A percentile compares a stretch with the other conserved stretches of the same genome.
These are phyloP conservation scores for Aristolochia californica DNA, from an alignment of 164 flowering plant species.

Conservation along the genomic window DNA sequence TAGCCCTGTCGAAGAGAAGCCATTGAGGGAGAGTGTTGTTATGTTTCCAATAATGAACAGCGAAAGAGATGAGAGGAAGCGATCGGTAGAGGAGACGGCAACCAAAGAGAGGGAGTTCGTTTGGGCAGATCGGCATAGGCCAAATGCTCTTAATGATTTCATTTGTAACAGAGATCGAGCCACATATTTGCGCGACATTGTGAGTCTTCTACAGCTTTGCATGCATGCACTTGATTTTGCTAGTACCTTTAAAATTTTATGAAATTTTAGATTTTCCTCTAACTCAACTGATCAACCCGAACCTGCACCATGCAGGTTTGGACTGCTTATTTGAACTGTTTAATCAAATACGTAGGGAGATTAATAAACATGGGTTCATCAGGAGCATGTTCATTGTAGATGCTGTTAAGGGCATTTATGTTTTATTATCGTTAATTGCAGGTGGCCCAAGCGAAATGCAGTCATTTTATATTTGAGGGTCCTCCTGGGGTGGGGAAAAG, in stretches of 20 bases:
- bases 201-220: constrained; percentile 6
- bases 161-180: constrained; percentile 46
- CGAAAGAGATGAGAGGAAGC: not conserved
- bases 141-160: constrained; percentile 35
- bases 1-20: constrained; percentile 10
- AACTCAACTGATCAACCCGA: too few species aligned
- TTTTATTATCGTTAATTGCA: constrained; percentile 7
- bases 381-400: not conserved
- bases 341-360: not conserved
- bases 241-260: not conserved
- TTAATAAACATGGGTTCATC: not conserved
- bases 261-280: too few species aligned
- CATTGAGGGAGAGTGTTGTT: constrained; percentile 50
- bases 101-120: constrained; percentile 9
- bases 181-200: constrained; percentile 24
- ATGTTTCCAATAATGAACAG: not conserved
- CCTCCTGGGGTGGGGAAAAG: constrained; percentile 63
- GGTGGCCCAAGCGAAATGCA: constrained; percentile 24
- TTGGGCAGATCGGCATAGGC: constrained; percentile 50
- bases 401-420: not conserved
- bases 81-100: not conserved
- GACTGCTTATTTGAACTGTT: too few species aligned
- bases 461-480: constrained; percentile 61
- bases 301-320: too few species aligned
- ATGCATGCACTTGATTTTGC: not conserved